phyloP scores from a whole-genome alignment of 2,329 filamentous ascomycete genomes.

The Cadophora malorum region DNA sequence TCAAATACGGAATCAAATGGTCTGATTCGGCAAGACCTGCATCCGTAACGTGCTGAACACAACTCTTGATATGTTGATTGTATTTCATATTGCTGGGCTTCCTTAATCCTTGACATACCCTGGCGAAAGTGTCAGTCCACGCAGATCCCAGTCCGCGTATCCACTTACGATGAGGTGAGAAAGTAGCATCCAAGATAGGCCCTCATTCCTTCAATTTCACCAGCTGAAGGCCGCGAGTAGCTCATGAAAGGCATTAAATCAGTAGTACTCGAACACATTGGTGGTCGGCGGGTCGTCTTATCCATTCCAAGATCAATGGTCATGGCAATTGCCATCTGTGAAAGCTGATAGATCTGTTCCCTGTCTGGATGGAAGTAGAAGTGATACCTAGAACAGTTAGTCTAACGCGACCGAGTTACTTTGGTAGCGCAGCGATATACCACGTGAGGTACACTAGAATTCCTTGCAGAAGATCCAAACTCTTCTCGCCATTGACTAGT shows the following conservation, averaged over 20 bases:
- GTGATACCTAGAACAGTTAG: conserved; percentile 38
- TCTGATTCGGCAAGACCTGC: conserved; percentile 36
- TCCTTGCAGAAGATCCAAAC: conserved; percentile 62
- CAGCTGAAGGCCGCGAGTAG: conserved; percentile 11
- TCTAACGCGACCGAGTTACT: background rate
- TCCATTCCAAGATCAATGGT: conserved; percentile 43
- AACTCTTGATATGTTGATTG: conserved; percentile 38
- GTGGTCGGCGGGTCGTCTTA: conserved; percentile 11
- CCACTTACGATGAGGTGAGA: conserved; percentile 39
- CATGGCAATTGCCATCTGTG: conserved; percentile 44
- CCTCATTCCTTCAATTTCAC: conserved; percentile 38
- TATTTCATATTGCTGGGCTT: conserved; percentile 40
- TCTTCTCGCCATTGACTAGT: conserved; percentile 62
- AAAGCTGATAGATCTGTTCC: conserved; percentile 45
- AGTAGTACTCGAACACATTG: background rate
- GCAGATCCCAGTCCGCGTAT: background rate
- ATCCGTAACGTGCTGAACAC: conserved; percentile 34
- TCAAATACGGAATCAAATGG: conserved; percentile 37
- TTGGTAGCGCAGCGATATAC: conserved; percentile 46
- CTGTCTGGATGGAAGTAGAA: conserved; percentile 42
- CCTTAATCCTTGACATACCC: conserved; percentile 39
- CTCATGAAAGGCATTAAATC: background rate
- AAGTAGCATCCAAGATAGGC: conserved; percentile 42
- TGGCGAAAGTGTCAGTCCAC: conserved; percentile 16
- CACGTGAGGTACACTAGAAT: conserved; percentile 63